phyloP scores from a whole-genome alignment of 1,139 yeast species.

The Lodderomyces jiufengensis region DNA sequence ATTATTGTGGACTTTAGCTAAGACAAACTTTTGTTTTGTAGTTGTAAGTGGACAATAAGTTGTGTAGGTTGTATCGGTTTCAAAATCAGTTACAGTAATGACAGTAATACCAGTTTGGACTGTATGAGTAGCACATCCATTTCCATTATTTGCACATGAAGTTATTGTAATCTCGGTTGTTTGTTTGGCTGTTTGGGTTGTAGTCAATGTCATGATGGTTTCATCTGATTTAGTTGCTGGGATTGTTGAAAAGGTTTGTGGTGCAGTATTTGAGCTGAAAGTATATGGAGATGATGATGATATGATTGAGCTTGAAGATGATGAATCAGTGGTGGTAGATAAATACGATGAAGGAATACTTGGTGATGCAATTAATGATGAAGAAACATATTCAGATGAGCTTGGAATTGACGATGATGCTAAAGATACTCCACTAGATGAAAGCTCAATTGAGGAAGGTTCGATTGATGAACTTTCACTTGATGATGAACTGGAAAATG shows the following conservation, averaged over 20 bases:
- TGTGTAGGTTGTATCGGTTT: slow-evolving; percentile 20
- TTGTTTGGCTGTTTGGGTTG: slow-evolving; percentile 8
- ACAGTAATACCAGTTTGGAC: slow-evolving; percentile 24
- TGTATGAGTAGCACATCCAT: slow-evolving; percentile 16
- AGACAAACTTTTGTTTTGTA: too few species aligned
- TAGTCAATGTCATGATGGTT: slow-evolving; percentile 1
- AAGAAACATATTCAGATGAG: slow-evolving; percentile 2
- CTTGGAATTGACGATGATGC: background rate
- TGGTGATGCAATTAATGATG: slow-evolving; percentile 3
- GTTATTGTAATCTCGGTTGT: slow-evolving; percentile 22
- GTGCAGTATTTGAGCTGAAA: background rate
- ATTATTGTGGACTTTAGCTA: too few species aligned
- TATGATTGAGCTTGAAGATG: slow-evolving; percentile 1
- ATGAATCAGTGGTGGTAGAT: background rate
- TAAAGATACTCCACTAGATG: background rate
- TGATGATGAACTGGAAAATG: background rate
- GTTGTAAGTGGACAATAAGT: slow-evolving; percentile 18
- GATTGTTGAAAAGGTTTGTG: slow-evolving; percentile 3
- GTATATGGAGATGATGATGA: background rate
- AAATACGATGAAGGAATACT: slow-evolving; percentile 13
- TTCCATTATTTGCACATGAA: slow-evolving; percentile 11
- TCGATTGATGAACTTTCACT: background rate
- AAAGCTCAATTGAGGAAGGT: too few species aligned
- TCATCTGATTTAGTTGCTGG: slow-evolving; percentile 6
- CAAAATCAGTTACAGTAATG: slow-evolving; percentile 11